Conservation (phyloP, 495 filamentous ascomycete species). For the Pseudevernia furfuracea region DNA sequence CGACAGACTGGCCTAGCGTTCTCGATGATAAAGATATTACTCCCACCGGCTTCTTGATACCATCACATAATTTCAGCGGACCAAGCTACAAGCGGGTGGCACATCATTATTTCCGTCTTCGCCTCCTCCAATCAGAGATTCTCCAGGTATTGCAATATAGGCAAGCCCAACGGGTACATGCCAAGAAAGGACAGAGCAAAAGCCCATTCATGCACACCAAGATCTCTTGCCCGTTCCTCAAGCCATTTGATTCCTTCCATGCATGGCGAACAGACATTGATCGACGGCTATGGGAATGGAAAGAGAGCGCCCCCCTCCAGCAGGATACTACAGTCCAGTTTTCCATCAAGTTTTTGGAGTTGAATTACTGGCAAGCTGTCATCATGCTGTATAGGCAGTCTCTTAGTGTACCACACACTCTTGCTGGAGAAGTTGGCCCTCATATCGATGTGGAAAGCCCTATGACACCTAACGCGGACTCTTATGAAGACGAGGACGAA, state of each 20-base stretch:
- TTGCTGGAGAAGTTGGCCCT: constrained; percentile 70
- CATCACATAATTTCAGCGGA: constrained; percentile 38
- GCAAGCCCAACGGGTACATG: constrained; percentile 59
- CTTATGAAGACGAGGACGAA: constrained; percentile 76
- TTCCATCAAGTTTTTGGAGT: constrained; percentile 73
- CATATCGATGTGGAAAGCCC: constrained; percentile 61
- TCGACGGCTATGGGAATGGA: constrained; percentile 77
- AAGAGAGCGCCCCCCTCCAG: constrained; percentile 67
- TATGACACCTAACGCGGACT: constrained; percentile 45
- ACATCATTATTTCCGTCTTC: constrained; percentile 83
- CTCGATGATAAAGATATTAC: constrained; percentile 87
- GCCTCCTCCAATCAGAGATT: constrained; percentile 92
- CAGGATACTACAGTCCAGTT: constrained; percentile 79
- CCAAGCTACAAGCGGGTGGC: constrained; percentile 84
- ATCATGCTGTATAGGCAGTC: constrained; percentile 94
- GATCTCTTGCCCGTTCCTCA: constrained; percentile 76
- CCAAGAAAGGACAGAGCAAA: constrained; percentile 44
- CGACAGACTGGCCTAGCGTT: constrained; percentile 83
- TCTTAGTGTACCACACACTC: constrained; percentile 73
- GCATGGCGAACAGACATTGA: constrained; percentile 87
- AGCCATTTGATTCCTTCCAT: constrained; percentile 74
- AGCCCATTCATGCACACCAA: constrained; percentile 71
- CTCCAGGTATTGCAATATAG: constrained; percentile 88
- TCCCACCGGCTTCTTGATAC: constrained; percentile 60
- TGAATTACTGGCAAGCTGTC: constrained; percentile 98